Evolutionary conservation across 345 rosid genomes (phyloP), one percentile per base, ranked within the genome.

Genomic region (Atalantia buxifolia): DNA sequence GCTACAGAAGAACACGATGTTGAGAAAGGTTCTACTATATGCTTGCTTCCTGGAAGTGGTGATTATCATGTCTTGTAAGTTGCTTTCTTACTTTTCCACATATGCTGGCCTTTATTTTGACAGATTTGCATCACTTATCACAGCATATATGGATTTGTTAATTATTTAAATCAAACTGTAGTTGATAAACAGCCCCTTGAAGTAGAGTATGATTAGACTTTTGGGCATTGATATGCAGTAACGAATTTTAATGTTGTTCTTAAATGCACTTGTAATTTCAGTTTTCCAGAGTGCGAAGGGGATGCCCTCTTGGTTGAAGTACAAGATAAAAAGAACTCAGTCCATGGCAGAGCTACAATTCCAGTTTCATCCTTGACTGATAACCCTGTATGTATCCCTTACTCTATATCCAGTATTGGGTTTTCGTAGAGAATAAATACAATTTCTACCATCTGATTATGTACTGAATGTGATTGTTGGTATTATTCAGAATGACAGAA

Each of bases 61-160:
- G 97, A 93, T 61, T 90, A 88, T 84, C 97, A 96, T 85, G 90
- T 90, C 76, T 95, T 93, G 98, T 95, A 86, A 91, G 97, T 76
- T 70, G 63, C 75, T 77, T 71, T 60, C 60, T 74, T 72, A 28
- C 24, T 40, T 67, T 70, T 59, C 69, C 56, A 69, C 40, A 77
- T 76, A 45, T 66, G 74, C 40, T 30, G 27, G n/a, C 24, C 56
- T 71, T n/a, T 71, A 31, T 5, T n/a, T n/a, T 25, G 63, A 24
- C 6, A 63, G 56, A 50, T 71, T 33, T 31, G 36, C 45, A 48
- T 62, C 5, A 18, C 56, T 62, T 63, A 48, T 35, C 14, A 71
- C 50, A 62, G 35, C n/a, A 50, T 48, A 70, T 27, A 64, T 36
- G 30, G 48, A 53, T 53, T 18, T 30, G 66, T 31, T 35, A 55